These are phyloP conservation scores for Suhomyces guaymorum DNA, from an alignment of 1,139 yeast species.

Conservation along the genomic window DNA sequence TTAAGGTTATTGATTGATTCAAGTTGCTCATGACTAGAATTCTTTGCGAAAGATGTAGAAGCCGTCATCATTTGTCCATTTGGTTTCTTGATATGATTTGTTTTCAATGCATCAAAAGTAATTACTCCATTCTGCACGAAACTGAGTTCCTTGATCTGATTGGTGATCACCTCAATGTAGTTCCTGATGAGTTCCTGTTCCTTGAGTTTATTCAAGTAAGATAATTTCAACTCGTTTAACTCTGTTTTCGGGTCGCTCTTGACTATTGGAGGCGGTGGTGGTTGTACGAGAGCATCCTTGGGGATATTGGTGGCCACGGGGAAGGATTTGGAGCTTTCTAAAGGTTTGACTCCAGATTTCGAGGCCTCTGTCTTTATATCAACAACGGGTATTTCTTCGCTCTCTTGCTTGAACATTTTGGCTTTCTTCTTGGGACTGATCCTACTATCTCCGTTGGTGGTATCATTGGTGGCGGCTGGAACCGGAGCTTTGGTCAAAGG, in stretches of 20 bases:
- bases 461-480: neutral
- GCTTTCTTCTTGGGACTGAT: constrained; percentile 16
- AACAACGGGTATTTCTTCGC: neutral
- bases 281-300: constrained; percentile 1
- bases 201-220: constrained; percentile 41
- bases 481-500: neutral
- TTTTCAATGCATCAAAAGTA: constrained; percentile 43
- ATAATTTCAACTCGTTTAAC: constrained; percentile 29
- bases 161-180: constrained; percentile 46
- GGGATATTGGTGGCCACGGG: neutral
- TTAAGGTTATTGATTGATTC: constrained; percentile 44
- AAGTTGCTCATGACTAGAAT: constrained; percentile 33
- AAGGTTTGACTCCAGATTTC: too few relatives aligned
- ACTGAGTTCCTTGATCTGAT: constrained; percentile 47
- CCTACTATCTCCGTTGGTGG: constrained; percentile 1
- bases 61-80: constrained; percentile 3
- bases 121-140: constrained; percentile 51
- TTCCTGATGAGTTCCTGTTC: constrained; percentile 49
- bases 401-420: constrained; percentile 12
- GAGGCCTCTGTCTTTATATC: too few relatives aligned
- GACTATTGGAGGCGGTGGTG: constrained; percentile 16
- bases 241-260: constrained; percentile 20
- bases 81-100: constrained; percentile 10
- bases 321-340: neutral
- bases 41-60: constrained; percentile 8